Base-by-base conservation (phyloP, 352 stramenopile species). In the Thraustochytrium sp. region DNA sequence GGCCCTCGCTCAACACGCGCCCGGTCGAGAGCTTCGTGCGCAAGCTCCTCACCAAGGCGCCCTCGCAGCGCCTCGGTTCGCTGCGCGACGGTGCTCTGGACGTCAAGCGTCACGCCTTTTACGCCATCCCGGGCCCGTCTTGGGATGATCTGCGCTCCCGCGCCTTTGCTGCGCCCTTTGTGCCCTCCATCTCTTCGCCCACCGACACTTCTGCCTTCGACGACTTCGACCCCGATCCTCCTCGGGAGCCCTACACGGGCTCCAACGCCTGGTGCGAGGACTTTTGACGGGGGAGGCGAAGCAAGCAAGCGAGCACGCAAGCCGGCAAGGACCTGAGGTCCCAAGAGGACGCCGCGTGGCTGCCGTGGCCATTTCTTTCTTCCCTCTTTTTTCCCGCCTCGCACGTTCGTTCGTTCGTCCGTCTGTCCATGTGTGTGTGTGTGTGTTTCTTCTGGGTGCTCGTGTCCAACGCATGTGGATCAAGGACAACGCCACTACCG, bases 131-230 rank as follows among this genome's bases (percentile, higher is more conserved):
- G 82, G 94, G 88, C 29, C 89, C 97, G 80, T 88, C 95, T 76
- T 96, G 93, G 88, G 91, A 96, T 40, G 92, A 92, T 62, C 90
- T 98, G 73, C 76, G 94, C 54, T 89, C 90, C 72, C 96, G 96
- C 84, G 90, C 93, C 83, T 90, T 95, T 77, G 83, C 86, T 16
- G 92, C 95, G 31, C 95, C 95, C 16, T 98, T 94, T 88, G 89
- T 91, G 49, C 95, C 95, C 3, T 87, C 90, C 16, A 91, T 98
- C n/a, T 87, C 90, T 37, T 90, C 97, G 85, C 88, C 92, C 0
- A 88, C 96, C 21, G 95, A 98, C 87, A 87, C 92, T 2, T 96
- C 91, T 42, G 92, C 95, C 85, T 98, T 97, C 85, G 94, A 97
- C 82, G 90, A 88, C 38, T 94, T 96, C 56, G 90, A 87, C 18